Percentiles rank a stretch among this genome's conserved stretches.
phyloP scores from a whole-genome alignment of 2,329 filamentous ascomycete genomes.

The Ascochyta viciae-villosae region DNA sequence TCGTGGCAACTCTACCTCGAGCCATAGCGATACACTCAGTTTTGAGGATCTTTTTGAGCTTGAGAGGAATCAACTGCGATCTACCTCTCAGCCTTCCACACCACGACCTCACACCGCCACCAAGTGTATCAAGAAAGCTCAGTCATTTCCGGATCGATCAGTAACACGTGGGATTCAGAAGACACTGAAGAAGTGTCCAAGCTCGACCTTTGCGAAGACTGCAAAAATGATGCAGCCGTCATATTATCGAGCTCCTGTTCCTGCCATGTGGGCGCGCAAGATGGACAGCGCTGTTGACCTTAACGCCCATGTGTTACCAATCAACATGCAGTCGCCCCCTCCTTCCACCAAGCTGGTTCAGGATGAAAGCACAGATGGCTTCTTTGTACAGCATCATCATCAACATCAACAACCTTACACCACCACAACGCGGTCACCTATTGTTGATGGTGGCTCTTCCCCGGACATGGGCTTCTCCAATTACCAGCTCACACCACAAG shows the following conservation, averaged over 20 bases:
- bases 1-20: constrained; percentile 39
- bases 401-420: constrained; percentile 32
- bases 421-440: constrained; percentile 27
- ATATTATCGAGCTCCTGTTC: constrained; percentile 53
- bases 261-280: constrained; percentile 61
- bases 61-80: constrained; percentile 34
- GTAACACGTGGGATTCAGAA: constrained; percentile 34
- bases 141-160: constrained; percentile 30
- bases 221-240: constrained; percentile 64
- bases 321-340: constrained; percentile 36
- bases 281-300: constrained; percentile 56
- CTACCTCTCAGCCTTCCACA: constrained; percentile 44
- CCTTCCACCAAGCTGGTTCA: constrained; percentile 36
- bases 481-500: constrained; percentile 45
- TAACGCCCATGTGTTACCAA: constrained; percentile 54
- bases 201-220: constrained; percentile 51
- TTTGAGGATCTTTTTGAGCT: constrained; percentile 41
- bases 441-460: constrained; percentile 22
- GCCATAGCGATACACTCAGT: constrained; percentile 42
- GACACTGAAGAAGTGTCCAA: constrained; percentile 25
- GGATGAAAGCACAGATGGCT: constrained; percentile 30
- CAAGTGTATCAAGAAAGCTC: constrained; percentile 36
- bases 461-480: constrained; percentile 33
- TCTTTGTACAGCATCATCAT: constrained; percentile 25
- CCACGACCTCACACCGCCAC: constrained; percentile 29